Evolutionary conservation across 78 protist genomes (phyloP).

Genomic region (Bodo saltans): DNA sequence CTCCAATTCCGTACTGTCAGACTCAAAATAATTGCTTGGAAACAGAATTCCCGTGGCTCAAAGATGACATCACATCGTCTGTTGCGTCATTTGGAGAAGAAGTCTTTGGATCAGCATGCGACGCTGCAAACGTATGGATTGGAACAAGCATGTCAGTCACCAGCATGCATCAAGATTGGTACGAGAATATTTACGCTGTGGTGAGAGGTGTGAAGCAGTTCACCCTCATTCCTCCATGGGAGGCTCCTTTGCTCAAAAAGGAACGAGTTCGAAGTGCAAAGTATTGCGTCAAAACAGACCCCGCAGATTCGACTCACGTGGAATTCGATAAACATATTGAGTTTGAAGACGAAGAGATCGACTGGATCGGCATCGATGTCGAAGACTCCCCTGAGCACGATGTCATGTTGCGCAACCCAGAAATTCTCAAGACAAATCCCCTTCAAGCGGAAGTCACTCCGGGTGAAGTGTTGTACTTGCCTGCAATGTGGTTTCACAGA

Average conservation of each 20-base stretch:
- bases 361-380: conserved; percentile 50
- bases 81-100: not conserved
- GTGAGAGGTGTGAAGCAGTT: conserved; percentile 45
- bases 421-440: not conserved
- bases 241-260: not conserved
- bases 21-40: conserved; percentile 2
- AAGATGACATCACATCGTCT: conserved; percentile 1
- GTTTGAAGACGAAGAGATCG: conserved; percentile 6
- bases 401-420: too few relatives aligned
- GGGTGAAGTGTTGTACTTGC: conserved; percentile 51
- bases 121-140: conserved; percentile 60
- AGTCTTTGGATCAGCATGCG: conserved; percentile 31
- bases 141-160: conserved; percentile 31
- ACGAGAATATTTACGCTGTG: conserved; percentile 57
- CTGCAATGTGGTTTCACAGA: conserved; percentile 56
- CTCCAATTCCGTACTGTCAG: conserved; percentile 1
- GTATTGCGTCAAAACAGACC: not conserved
- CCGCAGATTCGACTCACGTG: not conserved
- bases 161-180: conserved; percentile 47
- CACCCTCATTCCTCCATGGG: conserved; percentile 52
- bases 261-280: not conserved
- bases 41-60: not conserved
- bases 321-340: conserved; percentile 23
- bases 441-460: conserved; percentile 1
- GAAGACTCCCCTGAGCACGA: too few relatives aligned